Conservation (phyloP, 768 basidiomycete genomes). For the Suillus brevipes region DNA sequence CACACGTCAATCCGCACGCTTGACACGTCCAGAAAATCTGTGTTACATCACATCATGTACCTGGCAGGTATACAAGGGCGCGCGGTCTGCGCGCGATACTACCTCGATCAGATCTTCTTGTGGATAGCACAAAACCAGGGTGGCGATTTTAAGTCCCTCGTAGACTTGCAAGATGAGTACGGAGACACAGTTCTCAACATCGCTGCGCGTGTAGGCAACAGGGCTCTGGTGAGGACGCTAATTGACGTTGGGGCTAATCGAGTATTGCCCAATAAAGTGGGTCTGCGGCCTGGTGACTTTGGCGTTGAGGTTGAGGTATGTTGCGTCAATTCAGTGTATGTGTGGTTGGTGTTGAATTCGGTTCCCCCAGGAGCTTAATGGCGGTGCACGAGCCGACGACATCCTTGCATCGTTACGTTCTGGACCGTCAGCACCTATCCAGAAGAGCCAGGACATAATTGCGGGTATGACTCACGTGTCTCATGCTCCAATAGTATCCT, state of each 20-base stretch:
- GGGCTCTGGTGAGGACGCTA: constrained; percentile 80
- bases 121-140: constrained; percentile 80
- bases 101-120: constrained; percentile 85
- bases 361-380: constrained; percentile 58
- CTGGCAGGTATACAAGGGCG: constrained; percentile 92
- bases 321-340: constrained; percentile 7
- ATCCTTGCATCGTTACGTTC: constrained; percentile 72
- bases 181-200: constrained; percentile 97
- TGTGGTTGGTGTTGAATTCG: constrained; percentile 4
- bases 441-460: constrained; percentile 88
- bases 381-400: constrained; percentile 75
- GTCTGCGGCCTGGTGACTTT: constrained; percentile 90
- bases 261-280: constrained; percentile 86
- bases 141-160: constrained; percentile 74
- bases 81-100: constrained; percentile 81
- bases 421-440: constrained; percentile 73
- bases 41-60: constrained; percentile 89
- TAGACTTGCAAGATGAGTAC: constrained; percentile 92
- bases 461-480: constrained; percentile 47
- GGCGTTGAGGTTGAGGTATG: constrained; percentile 89
- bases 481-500: constrained; percentile 5
- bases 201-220: constrained; percentile 90
- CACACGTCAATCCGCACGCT: constrained; percentile 81
- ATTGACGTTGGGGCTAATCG: constrained; percentile 93
- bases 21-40: constrained; percentile 81